Evolutionary conservation across 768 basidiomycete genomes (phyloP).

Genomic region (Lactarius hatsudake): DNA sequence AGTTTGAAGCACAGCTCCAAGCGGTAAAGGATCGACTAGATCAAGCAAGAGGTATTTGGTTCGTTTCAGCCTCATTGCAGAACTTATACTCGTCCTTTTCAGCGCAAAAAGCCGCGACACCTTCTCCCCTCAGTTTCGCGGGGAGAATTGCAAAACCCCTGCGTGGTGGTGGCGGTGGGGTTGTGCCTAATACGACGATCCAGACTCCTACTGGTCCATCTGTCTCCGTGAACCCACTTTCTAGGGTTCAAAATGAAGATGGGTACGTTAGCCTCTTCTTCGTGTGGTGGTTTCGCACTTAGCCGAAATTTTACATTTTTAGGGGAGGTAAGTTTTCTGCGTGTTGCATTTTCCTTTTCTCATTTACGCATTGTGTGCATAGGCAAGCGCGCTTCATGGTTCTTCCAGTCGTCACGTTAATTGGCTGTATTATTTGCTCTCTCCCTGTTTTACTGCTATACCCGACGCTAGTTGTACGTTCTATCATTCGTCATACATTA

Average conservation of each 20-base stretch:
- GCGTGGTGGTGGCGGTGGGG: constrained; percentile 81
- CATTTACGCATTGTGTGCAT: constrained; percentile 18
- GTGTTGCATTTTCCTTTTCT: constrained; percentile 14
- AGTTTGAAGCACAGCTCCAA: constrained; percentile 91
- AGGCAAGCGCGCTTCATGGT: constrained; percentile 85
- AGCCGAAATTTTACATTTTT: constrained; percentile 21
- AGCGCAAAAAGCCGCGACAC: constrained; percentile 78
- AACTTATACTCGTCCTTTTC: constrained; percentile 28
- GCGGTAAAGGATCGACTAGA: constrained; percentile 89
- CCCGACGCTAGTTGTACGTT: constrained; percentile 32
- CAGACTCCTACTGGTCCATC: constrained; percentile 43
- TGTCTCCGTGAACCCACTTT: constrained; percentile 60
- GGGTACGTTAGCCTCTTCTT: constrained; percentile 36
- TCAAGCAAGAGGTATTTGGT: constrained; percentile 77
- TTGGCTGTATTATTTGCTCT: constrained; percentile 28
- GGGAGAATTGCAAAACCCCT: constrained; percentile 97
- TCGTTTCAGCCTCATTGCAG: constrained; percentile 16
- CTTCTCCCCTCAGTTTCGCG: constrained; percentile 68
- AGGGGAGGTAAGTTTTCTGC: constrained; percentile 25
- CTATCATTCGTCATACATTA: constrained; percentile 33
- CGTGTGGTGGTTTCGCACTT: constrained; percentile 2
- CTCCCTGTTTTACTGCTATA: constrained; percentile 31
- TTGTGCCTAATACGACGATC: constrained; percentile 40
- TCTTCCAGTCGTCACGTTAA: constrained; percentile 83
- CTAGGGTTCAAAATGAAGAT: constrained; percentile 80